Conservation (phyloP, 2,329 filamentous ascomycete species). For the Bipolaris zeicola region DNA sequence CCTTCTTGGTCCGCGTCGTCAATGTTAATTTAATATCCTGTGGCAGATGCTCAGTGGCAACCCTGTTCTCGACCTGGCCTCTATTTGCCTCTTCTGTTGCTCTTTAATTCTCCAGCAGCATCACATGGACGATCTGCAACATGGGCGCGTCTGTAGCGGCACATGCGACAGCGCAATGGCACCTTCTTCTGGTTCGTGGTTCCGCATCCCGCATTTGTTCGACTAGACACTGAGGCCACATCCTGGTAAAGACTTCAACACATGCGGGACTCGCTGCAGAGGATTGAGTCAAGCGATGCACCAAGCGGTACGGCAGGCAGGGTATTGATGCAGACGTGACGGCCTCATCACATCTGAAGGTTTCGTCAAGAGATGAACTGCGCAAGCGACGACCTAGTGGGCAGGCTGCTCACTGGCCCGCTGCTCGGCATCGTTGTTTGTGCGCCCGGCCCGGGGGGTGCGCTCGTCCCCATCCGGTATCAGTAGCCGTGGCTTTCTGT, state of each 20-base stretch:
- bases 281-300: slow-evolving; percentile 10
- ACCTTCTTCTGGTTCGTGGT: slow-evolving; percentile 28
- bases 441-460: slow-evolving; percentile 25
- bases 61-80: slow-evolving; percentile 19
- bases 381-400: slow-evolving; percentile 17
- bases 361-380: slow-evolving; percentile 23
- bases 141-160: slow-evolving; percentile 31
- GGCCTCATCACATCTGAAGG: slow-evolving; percentile 25
- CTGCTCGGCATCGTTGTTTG: slow-evolving; percentile 21
- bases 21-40: slow-evolving; percentile 31
- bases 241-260: background rate
- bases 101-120: slow-evolving; percentile 17
- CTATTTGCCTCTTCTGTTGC: slow-evolving; percentile 16
- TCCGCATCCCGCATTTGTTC: background rate
- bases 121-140: slow-evolving; percentile 29
- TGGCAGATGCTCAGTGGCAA: slow-evolving; percentile 27
- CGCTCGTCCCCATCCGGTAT: slow-evolving; percentile 28
- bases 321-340: slow-evolving; percentile 22
- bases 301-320: slow-evolving; percentile 16
- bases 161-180: slow-evolving; percentile 39
- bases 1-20: slow-evolving; percentile 14
- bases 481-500: slow-evolving; percentile 22
- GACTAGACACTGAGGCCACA: background rate
- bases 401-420: slow-evolving; percentile 23
- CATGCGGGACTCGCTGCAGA: slow-evolving; percentile 6